Evolutionary conservation across 140 eudicot species (phyloP).

Genomic region (Oenanthe javanica): DNA sequence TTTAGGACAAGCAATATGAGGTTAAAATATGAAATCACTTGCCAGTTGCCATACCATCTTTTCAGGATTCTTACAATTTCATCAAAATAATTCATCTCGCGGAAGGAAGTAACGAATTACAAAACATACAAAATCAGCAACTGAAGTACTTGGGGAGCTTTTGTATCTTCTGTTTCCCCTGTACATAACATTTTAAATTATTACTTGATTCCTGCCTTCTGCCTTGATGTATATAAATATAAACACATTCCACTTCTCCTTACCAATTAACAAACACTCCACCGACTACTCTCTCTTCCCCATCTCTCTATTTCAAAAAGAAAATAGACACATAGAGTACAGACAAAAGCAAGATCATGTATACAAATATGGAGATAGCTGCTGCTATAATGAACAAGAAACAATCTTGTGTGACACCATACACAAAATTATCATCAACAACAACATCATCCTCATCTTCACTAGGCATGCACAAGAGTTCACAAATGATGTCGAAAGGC

Average conservation of each 20-base stretch:
- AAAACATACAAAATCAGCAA: not conserved
- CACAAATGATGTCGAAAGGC: constrained; percentile 56
- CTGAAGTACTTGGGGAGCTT: not conserved
- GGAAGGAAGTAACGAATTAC: not conserved
- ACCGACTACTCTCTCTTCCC: constrained; percentile 22
- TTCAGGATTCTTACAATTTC: not conserved
- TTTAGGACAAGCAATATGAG: too few relatives aligned
- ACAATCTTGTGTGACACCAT: constrained; percentile 27
- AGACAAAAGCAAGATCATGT: constrained; percentile 6
- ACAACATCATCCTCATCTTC: constrained; percentile 23
- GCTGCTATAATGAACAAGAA: constrained; percentile 31
- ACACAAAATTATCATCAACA: not conserved
- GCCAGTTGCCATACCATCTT: too few relatives aligned
- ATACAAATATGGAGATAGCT: constrained; percentile 23
- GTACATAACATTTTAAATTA: not conserved
- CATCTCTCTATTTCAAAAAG: constrained; percentile 13
- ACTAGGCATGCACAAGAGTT: constrained; percentile 52
- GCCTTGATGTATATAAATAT: not conserved
- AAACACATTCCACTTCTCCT: constrained; percentile 14
- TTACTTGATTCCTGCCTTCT: not conserved
- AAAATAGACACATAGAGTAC: not conserved
- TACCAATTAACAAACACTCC: constrained; percentile 16
- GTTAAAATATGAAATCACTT: too few relatives aligned
- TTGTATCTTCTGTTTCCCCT: not conserved
- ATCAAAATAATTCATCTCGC: too few relatives aligned